phyloP scores from a whole-genome alignment of 1,284 basidiomycete species.

The Porodaedalea pini region DNA sequence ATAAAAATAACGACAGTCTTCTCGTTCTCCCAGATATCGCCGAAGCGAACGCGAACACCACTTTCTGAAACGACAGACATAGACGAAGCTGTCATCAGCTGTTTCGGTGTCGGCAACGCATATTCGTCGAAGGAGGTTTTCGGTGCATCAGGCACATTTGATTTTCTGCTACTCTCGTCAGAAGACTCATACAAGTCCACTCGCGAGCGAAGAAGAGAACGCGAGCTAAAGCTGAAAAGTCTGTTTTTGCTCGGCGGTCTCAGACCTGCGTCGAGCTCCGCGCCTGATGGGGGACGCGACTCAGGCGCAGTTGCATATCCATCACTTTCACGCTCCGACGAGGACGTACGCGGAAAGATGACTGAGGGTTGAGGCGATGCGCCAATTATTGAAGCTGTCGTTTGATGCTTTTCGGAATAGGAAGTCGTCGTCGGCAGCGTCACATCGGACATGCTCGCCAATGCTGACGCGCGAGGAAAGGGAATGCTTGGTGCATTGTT shows the following conservation, averaged over 20 bases:
- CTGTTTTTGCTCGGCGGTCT: conserved; percentile 5
- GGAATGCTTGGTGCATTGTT: neutral
- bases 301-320: conserved; percentile 13
- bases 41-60: conserved; percentile 65
- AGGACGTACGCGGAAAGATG: neutral
- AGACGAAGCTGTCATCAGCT: conserved; percentile 59
- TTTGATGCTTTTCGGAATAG: neutral
- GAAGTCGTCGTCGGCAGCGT: neutral
- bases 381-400: neutral
- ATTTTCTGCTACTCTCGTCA: neutral
- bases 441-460: conserved; percentile 14
- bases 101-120: conserved; percentile 39
- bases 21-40: conserved; percentile 62
- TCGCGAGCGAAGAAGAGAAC: conserved; percentile 5
- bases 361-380: conserved; percentile 4
- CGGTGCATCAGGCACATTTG: neutral
- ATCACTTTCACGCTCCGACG: neutral
- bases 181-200: conserved; percentile 9
- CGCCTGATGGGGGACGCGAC: neutral
- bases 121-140: conserved; percentile 10
- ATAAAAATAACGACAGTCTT: conserved; percentile 74
- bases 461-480: conserved; percentile 4
- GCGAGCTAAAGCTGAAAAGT: conserved; percentile 19
- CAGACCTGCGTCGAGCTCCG: conserved; percentile 14
- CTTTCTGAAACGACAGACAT: conserved; percentile 64